These are phyloP conservation scores for Hypoxylon subgilvum DNA, from an alignment of 495 filamentous ascomycete genomes.

Conservation along the genomic window DNA sequence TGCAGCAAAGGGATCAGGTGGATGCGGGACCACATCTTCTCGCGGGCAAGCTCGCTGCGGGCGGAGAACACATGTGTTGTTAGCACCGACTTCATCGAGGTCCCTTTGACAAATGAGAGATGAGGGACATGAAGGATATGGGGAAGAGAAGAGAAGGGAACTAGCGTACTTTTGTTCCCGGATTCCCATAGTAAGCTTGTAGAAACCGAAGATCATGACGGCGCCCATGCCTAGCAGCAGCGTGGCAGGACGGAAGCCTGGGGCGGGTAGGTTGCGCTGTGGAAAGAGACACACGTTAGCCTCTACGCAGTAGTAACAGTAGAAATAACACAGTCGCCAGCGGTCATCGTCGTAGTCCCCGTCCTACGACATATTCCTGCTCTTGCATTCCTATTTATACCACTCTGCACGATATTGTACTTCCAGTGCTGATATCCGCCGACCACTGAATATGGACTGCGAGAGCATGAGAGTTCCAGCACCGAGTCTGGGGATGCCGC, in stretches of 20 bases:
- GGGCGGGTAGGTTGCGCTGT: constrained; percentile 89
- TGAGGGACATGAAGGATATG: background rate
- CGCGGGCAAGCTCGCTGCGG: constrained; percentile 88
- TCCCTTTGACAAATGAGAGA: background rate
- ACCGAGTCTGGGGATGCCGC: no score
- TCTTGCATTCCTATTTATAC: no score
- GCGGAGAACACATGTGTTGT: background rate
- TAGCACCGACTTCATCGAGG: constrained; percentile 4
- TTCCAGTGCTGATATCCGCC: no score
- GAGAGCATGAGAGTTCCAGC: no score
- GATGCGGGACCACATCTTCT: constrained; percentile 97
- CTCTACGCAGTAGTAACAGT: background rate
- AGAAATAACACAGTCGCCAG: no score
- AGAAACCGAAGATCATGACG: constrained; percentile 89
- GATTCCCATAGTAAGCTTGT: constrained; percentile 75
- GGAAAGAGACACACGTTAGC: constrained; percentile 7
- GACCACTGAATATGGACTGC: no score
- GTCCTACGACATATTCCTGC: no score
- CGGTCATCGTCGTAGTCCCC: no score
- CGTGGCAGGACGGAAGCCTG: constrained; percentile 81
- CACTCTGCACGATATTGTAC: no score
- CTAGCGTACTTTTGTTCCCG: constrained; percentile 81
- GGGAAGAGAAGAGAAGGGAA: constrained; percentile 2
- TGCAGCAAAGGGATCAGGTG: constrained; percentile 90
- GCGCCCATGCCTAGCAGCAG: constrained; percentile 75